Percentiles rank a stretch among this genome's conserved stretches.
These are phyloP conservation scores for Backusella parvicylindrica DNA, from an alignment of 192 early-diverging fungal species.

Conservation along the genomic window DNA sequence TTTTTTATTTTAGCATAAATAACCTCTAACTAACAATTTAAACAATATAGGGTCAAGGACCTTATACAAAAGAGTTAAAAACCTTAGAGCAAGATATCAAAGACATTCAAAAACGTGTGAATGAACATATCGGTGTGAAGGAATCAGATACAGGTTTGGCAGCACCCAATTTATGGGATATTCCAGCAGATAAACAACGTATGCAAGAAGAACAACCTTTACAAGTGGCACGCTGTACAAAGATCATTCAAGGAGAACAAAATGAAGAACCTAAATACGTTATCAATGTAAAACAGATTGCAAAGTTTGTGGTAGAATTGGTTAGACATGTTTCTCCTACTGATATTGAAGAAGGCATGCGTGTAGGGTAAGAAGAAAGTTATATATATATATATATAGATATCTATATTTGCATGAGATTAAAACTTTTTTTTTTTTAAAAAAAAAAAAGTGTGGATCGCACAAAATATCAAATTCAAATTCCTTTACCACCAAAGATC, in stretches of 20 bases:
- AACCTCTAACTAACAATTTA: background rate
- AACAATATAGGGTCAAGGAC: constrained; percentile 83
- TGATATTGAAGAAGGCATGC: constrained; percentile 99
- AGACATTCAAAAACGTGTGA: constrained; percentile 97
- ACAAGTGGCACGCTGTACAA: constrained; percentile 97
- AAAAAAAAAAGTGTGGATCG: constrained; percentile 84
- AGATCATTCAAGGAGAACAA: constrained; percentile 93
- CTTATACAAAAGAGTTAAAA: constrained; percentile 95
- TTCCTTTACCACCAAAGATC: constrained; percentile 98
- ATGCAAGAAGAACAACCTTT: constrained; percentile 94
- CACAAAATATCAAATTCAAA: constrained; percentile 98
- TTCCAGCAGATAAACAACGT: constrained; percentile 97
- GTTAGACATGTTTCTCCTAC: constrained; percentile 97
- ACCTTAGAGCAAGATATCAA: constrained; percentile 93
- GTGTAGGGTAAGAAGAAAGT: constrained; percentile 70
- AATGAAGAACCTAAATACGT: constrained; percentile 94
- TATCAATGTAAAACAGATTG: constrained; percentile 98
- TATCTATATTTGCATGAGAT: background rate
- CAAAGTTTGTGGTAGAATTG: constrained; percentile 98
- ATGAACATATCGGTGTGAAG: constrained; percentile 99
- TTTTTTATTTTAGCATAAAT: too few species aligned
- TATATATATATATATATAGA: background rate
- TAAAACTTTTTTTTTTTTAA: background rate
- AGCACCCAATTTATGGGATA: constrained; percentile 97
- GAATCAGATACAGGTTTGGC: constrained; percentile 98